Base-by-base conservation (phyloP, 768 basidiomycete species). In the Plicaturopsis crispa region DNA sequence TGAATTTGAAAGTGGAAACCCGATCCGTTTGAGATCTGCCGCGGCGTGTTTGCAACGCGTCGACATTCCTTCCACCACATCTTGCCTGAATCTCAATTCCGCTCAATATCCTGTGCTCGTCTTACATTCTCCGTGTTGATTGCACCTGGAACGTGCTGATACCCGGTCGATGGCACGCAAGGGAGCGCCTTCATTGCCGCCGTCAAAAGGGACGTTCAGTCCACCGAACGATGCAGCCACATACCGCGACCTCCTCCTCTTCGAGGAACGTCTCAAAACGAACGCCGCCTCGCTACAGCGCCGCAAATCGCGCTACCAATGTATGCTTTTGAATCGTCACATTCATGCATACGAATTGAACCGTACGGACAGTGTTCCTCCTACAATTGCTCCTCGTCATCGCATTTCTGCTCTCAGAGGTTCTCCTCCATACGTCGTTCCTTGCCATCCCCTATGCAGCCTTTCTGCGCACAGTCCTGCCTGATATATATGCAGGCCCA, bases 241-340 rank as follows among this genome's bases (percentile, higher is more conserved):
- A 2, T 89, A 84, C 58, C 69, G 84, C 32, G 94, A 99, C 56
- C 65, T 99, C 11, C 72, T 97, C 17, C 65, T 90, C 32, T 97
- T 98, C 43, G 94, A 99, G 62, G 93, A 97, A 55, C 73, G 94
- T n/a, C 76, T 99, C 42, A 96, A 96, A 65, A 84, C 85, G 14
- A 97, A 85, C 53, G 90, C 89, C 4, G 75, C 82, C n/a, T 75
- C 70, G 43, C 66, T 93, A 12, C 82, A 84, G 50, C 72, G 75
- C 20, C 68, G 89, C 40, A 92, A 92, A 59, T 71, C 77, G 19
- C 73, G 85, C 42, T 92, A 92, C 60, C 84, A 90, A 63, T 54
- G 88, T 90, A 54, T 48, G 77, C 70, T 46, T 18, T 21, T 18
- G 14, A 30, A 24, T 41, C 21, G 23, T 35, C 26, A 38, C 24